Conservation (phyloP, 768 basidiomycete species). For the Lyophyllum semitale region DNA sequence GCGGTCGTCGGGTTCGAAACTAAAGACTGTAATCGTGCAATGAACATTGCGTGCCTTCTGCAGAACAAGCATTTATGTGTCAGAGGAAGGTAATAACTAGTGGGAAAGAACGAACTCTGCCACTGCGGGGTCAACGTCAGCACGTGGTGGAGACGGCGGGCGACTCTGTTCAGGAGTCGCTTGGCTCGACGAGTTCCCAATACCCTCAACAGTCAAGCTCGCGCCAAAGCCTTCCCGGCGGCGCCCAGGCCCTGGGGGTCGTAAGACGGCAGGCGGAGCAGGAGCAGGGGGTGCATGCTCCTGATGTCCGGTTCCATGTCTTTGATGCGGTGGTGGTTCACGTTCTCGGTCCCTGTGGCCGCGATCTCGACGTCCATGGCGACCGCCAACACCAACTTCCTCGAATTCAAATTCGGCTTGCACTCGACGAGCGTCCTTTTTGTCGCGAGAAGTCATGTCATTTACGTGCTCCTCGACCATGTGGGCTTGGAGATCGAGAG, state of each 20-base stretch:
- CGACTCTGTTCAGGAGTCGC: constrained; percentile 28
- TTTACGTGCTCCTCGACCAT: constrained; percentile 82
- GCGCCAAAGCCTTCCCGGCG: constrained; percentile 68
- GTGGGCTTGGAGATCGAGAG: constrained; percentile 90
- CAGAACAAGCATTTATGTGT: background rate
- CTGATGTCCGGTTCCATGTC: constrained; percentile 19
- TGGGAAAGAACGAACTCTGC: constrained; percentile 46
- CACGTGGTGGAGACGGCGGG: constrained; percentile 40
- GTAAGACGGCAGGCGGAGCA: constrained; percentile 8
- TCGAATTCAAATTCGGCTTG: constrained; percentile 73
- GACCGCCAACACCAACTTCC: constrained; percentile 37
- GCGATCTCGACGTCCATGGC: constrained; percentile 44
- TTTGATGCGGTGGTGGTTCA: constrained; percentile 30
- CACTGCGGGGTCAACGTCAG: constrained; percentile 54
- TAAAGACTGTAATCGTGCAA: constrained; percentile 60
- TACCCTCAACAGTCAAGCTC: constrained; percentile 44
- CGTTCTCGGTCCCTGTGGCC: constrained; percentile 47
- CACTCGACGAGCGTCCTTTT: constrained; percentile 67
- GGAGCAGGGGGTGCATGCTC: constrained; percentile 10
- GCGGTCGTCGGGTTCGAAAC: constrained; percentile 61
- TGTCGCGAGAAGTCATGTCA: constrained; percentile 71
- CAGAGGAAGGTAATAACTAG: background rate
- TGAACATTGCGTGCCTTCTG: constrained; percentile 70
- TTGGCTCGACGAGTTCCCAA: constrained; percentile 16
- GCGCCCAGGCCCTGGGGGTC: constrained; percentile 36